Base-by-base conservation (phyloP, 208 protist genomes). In the Trypanosoma grayi region DNA sequence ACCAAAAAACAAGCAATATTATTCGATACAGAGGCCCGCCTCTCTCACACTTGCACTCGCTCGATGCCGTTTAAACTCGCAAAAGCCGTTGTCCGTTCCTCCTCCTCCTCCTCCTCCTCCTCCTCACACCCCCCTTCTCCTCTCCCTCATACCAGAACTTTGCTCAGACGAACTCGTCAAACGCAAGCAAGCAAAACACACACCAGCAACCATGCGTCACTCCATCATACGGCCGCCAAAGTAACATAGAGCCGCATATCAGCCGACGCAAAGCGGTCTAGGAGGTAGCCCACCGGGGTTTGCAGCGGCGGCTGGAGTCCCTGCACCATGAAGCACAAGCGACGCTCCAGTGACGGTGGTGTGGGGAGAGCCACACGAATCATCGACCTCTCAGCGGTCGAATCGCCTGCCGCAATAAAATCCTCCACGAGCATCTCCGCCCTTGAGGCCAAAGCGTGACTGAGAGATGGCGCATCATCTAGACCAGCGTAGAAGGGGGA, bases 221-320 rank as follows among this genome's bases (percentile, higher is more conserved):
- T n/a, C n/a, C n/a, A 30, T 64, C 48, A 62, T 9, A 61, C 27
- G 25, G 79, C 40, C 25, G 68, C 63, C 41, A 88, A 52, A 5
- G 75, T 81, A 0, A 88, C 68, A 48, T 79, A 91, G 24, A 91
- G 63, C 27, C 76, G 57, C 16, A 80, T 70, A 64, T 91, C 84
- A 18, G 79, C 74, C 0, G 84, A 85, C 18, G 76, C 46, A 65
- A 88, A 60, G 56, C 76, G 60, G 1, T 77, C 64, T 47, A 85
- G 75, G 25, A 91, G 58, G 66, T 83, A 91, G 5, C 55, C 73
- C 4, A 75, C 76, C 2, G 84, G 81, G 11, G 76, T 86, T 14
- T 37, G 24, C 6, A 91, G 66, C 3, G 78, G 60, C 14, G 84
- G 84, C 45, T 74, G 53, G 43, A 77, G 65, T 6, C 80, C 84